Evolutionary conservation across 257 asterid genomes (phyloP), one percentile per base, ranked within the genome.

Genomic region (Cruciata laevipes): DNA sequence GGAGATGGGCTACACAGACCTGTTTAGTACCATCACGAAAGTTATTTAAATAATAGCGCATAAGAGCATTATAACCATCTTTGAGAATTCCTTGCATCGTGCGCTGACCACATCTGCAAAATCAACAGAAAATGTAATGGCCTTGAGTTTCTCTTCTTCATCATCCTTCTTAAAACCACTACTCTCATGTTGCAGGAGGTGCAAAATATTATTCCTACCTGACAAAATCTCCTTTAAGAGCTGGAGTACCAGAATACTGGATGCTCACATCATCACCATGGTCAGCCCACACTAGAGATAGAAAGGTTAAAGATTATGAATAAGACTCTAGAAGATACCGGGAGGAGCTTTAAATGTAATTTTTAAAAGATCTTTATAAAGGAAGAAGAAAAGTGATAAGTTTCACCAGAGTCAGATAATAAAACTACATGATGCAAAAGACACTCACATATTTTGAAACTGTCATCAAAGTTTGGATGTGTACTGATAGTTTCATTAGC

Each of bases 231-330:
- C 99, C 99, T 78, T 94, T 94, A 60, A 94, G 75, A 62, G 99
- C 98, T 25, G 95, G 96, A 73, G 99, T 94, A 47, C 99, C 96
- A 76, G 95, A 75, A 71, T 94, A 94, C 78, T 94, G 97, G 71
- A 90, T 85, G 85, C 99, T 94, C 47, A 94, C 73, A 66, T 87
- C 99, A 79, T 94, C 98, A 40, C 99, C 99, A 69, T 88, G 97
- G 76, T 84, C 85, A 72, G 96, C 97, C 97, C 99, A 94, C 81
- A 88, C 99, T 94, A 88, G 70, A 79, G 73, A 71, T 59, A 63
- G 69, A 68, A 74, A 64, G 57, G 30, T 70, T 57, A 53, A 40
- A 59, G 55, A 60, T 18, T 14, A 71, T 72, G 63, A 61, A 55
- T 65, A 66, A 63, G 32, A 38, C 57, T 53, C 24, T 16, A 47